Base-by-base conservation (phyloP, 768 basidiomycete genomes). In the Suillus subalutaceus region DNA sequence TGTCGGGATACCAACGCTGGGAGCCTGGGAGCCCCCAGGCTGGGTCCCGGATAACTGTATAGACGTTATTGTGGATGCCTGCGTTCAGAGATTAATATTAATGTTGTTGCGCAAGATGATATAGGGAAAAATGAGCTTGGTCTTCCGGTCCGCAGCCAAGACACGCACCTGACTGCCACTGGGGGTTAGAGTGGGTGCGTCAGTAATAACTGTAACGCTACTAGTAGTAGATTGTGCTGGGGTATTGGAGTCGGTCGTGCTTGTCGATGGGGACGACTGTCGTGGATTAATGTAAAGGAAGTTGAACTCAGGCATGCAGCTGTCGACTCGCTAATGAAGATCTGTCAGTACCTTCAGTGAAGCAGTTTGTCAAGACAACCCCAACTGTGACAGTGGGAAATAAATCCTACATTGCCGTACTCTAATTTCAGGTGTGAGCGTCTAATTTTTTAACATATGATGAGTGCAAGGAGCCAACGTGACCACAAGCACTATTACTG, bases 141-240 rank as follows among this genome's bases (percentile, higher is more conserved):
- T 35, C 20, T 57, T 20, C 20, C 20, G 20, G 35, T 26, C 38
- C 57, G 23, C 23, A 55, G 53, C 10, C 32, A 52, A 37, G 55
- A 56, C 32, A 56, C 55, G 37, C 35, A 59, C 58, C 58, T 59
- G 58, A 59, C 26, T 41, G 40, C n/a, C 12, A 13, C 23, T 50
- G 26, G 26, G 4, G 13, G 50, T 52, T 35, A 5, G 12, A 18
- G 44, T 62, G n/a, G 38, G 32, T 63, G 48, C 12, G 50, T 38
- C 61, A n/a, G 48, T 60, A 9, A 32, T 32, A 5, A 32, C 32
- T 26, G 58, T 12, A 15, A 58, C 16, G 26, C 15, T 26, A 2
- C 3, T 10, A 10, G 20, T 9, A n/a, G 44, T 46, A 37, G 40
- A 37, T 56, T 35, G 55, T 35, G 32, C 1, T 20, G 30, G 18